Evolutionary conservation across 2,329 filamentous ascomycete genomes (phyloP).

Genomic region (Fusarium pseudonygamai): DNA sequence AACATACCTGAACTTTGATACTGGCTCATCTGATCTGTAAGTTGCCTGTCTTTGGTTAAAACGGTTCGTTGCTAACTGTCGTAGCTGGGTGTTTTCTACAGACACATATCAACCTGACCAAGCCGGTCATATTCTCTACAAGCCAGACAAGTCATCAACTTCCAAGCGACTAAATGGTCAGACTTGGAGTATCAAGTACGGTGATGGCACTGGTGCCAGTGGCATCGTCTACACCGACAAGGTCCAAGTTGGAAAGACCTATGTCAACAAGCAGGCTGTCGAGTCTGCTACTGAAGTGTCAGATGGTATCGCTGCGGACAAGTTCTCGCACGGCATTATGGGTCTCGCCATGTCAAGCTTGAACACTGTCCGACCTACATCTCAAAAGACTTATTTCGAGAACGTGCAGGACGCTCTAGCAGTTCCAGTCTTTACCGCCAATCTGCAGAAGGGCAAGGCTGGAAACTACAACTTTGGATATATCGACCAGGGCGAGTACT

Average conservation of each 20-base stretch:
- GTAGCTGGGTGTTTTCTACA: constrained; percentile 75
- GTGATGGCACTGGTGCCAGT: constrained; percentile 69
- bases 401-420: constrained; percentile 46
- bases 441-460: constrained; percentile 45
- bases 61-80: constrained; percentile 27
- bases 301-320: constrained; percentile 47
- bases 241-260: constrained; percentile 68
- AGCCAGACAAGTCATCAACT: constrained; percentile 55
- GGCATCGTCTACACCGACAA: constrained; percentile 74
- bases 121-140: constrained; percentile 66
- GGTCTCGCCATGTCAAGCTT: constrained; percentile 46
- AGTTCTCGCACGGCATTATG: constrained; percentile 49
- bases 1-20: constrained; percentile 76
- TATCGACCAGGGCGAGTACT: constrained; percentile 67
- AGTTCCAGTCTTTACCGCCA: constrained; percentile 51
- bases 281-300: constrained; percentile 71
- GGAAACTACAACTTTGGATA: constrained; percentile 55
- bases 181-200: constrained; percentile 70
- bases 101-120: constrained; percentile 60
- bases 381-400: constrained; percentile 49
- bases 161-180: constrained; percentile 52
- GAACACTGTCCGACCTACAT: constrained; percentile 48
- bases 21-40: constrained; percentile 62
- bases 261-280: constrained; percentile 69
- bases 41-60: not conserved